phyloP scores from a whole-genome alignment of 2,329 filamentous ascomycete genomes.

The Aspergillus pseudoglaucus region DNA sequence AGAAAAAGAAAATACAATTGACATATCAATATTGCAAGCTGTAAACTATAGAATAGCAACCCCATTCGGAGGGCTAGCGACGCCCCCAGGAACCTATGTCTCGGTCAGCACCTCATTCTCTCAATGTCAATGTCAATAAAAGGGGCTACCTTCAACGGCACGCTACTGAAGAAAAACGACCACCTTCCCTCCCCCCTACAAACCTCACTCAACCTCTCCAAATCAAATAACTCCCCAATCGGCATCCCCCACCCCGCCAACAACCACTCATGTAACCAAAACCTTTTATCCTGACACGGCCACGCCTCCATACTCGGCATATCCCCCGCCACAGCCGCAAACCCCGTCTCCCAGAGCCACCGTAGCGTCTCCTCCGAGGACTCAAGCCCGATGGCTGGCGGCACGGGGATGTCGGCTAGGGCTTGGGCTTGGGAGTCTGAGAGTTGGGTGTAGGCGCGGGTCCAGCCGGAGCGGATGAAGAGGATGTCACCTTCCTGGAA shows the following conservation, averaged over 20 bases:
- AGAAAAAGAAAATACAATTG: too few relatives aligned
- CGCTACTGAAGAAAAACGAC: slow-evolving; percentile 46
- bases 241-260: slow-evolving; percentile 46
- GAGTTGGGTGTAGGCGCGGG: slow-evolving; percentile 37
- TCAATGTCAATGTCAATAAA: background rate
- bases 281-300: slow-evolving; percentile 25
- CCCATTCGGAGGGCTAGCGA: slow-evolving; percentile 41
- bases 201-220: slow-evolving; percentile 34
- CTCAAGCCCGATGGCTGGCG: slow-evolving; percentile 39
- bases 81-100: slow-evolving; percentile 37
- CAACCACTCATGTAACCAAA: slow-evolving; percentile 25
- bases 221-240: slow-evolving; percentile 41
- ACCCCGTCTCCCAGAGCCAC: slow-evolving; percentile 54
- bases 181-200: slow-evolving; percentile 32
- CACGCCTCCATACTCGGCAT: slow-evolving; percentile 49
- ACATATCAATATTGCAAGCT: too few relatives aligned
- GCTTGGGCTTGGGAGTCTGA: slow-evolving; percentile 31
- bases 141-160: slow-evolving; percentile 38
- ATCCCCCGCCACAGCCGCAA: slow-evolving; percentile 53
- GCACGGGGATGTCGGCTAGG: slow-evolving; percentile 27
- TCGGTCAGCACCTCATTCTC: too few relatives aligned
- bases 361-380: slow-evolving; percentile 44
- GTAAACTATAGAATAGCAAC: background rate
- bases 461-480: slow-evolving; percentile 51
- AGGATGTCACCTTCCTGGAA: slow-evolving; percentile 47